A percentile compares a stretch with the other conserved stretches of the same genome.
Evolutionary conservation across 2,329 filamentous ascomycete genomes (phyloP).

Genomic region (Huntiella bhutanensis): DNA sequence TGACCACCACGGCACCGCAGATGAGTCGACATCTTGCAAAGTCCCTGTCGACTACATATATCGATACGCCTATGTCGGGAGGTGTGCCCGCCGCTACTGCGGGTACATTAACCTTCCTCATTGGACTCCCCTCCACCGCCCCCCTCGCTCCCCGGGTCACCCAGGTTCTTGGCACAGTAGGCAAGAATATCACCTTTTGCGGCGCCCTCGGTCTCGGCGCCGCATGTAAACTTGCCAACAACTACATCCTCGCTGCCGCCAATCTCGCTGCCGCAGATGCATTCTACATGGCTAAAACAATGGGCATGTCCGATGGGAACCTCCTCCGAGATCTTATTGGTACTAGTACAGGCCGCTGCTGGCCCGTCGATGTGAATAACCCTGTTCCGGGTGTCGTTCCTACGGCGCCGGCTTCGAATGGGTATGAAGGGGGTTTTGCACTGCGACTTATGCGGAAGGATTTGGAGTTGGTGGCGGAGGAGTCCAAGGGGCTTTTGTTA

Average conservation of each 20-base stretch:
- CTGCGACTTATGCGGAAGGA: slow-evolving; percentile 69
- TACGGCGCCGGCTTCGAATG: slow-evolving; percentile 53
- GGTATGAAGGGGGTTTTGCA: slow-evolving; percentile 62
- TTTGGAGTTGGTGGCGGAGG: slow-evolving; percentile 51
- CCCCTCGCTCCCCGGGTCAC: slow-evolving; percentile 42
- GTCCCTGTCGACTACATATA: slow-evolving; percentile 33
- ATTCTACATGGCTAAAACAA: slow-evolving; percentile 44
- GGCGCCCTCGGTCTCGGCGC: slow-evolving; percentile 71
- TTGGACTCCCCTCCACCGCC: slow-evolving; percentile 43
- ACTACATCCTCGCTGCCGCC: slow-evolving; percentile 85
- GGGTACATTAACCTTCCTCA: slow-evolving; percentile 88
- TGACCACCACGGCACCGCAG: background rate
- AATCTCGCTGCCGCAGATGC: slow-evolving; percentile 57
- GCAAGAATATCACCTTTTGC: slow-evolving; percentile 67
- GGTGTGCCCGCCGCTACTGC: slow-evolving; percentile 81
- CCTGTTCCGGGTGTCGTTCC: slow-evolving; percentile 73
- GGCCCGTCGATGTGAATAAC: slow-evolving; percentile 92
- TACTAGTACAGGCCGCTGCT: slow-evolving; percentile 81
- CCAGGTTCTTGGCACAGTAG: slow-evolving; percentile 61
- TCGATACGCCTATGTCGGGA: slow-evolving; percentile 93
- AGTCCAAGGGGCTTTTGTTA: slow-evolving; percentile 49
- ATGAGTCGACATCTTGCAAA: background rate
- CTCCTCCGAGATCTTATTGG: slow-evolving; percentile 70
- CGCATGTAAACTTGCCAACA: slow-evolving; percentile 88
- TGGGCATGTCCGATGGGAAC: slow-evolving; percentile 40